Base-by-base conservation (phyloP, 164 flowering plant species). In the Santalum album region DNA sequence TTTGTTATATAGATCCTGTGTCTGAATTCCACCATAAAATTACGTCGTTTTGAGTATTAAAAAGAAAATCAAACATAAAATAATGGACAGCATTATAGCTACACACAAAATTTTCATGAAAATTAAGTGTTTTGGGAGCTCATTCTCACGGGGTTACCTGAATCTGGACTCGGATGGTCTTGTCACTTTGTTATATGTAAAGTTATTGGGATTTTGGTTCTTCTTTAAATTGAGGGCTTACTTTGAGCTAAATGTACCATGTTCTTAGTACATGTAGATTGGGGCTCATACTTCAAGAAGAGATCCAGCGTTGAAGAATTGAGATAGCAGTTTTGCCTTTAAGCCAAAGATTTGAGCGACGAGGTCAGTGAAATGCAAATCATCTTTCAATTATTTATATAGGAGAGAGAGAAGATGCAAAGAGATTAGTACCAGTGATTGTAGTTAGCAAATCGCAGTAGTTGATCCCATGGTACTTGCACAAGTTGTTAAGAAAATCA, bases 161-260 rank as follows among this genome's bases (percentile, higher is more conserved):
- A 0, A 32, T 0, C 36, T 7, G 7, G 36, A 6, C 12, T 32
- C 12, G 36, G 12, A 32, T 32, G 35, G 35, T 11, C 11, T 5
- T n/a, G n/a, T n/a, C 5, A 11, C 35, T 5, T 5, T 5, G 5
- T 32, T 32, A 32, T 5, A 11, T 32, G 11, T 32, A 11, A 32
- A 32, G 35, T 32, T 32, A 32, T 32, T 32, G 5, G 5, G 5
- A 11, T 5, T 11, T 5, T 32, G 7, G 5, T 5, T 32, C 11
- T 32, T 5, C 11, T 5, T 5, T 5, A 5, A 32, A 32, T 32
- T 5, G 35, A 32, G 35, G 11, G n/a, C 85, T 67, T 76, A 83
- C 89, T 86, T 49, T 86, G 94, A 58, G 85, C 63, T 47, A 83
- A 55, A 66, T 86, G 94, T 7, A 86, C 77, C 89, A 86, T 40